Conservation (phyloP, 345 rosid species). For the Luvunga scandens region DNA sequence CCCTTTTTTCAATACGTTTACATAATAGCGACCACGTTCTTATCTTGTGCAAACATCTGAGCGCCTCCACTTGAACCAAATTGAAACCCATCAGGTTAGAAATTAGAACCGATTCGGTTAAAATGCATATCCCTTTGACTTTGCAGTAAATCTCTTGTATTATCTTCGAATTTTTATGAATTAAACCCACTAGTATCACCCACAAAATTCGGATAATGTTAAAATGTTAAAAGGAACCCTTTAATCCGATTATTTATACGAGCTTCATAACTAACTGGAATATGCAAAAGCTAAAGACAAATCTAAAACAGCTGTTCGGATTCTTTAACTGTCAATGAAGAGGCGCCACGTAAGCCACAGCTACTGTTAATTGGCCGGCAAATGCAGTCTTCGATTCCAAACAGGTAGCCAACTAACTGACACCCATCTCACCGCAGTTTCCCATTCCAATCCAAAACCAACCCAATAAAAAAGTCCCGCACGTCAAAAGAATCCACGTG, state of each 20-base stretch:
- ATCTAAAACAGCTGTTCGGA: not conserved
- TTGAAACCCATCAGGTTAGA: no score
- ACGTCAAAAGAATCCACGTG: not conserved
- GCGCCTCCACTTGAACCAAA: no score
- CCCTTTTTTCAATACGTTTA: no score
- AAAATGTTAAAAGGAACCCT: not conserved
- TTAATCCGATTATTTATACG: not conserved
- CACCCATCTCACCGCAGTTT: not conserved
- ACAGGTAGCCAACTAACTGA: not conserved
- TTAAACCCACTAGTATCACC: not conserved
- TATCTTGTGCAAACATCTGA: no score
- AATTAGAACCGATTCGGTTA: not conserved
- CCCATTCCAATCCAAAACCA: not conserved
- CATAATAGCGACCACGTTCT: no score
- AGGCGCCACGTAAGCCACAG: constrained; percentile 7
- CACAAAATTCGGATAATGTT: no score
- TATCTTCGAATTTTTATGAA: no score
- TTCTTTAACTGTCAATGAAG: not conserved
- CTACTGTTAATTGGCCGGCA: constrained; percentile 7
- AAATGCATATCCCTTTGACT: not conserved
- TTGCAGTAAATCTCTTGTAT: not conserved
- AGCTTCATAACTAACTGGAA: not conserved
- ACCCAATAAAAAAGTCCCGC: no score
- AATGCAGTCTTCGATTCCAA: not conserved
- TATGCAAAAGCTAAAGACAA: not conserved